Percentiles rank a stretch among this genome's conserved stretches.
Conservation (phyloP, 2,329 filamentous ascomycete genomes). For the Hortaea sp. region DNA sequence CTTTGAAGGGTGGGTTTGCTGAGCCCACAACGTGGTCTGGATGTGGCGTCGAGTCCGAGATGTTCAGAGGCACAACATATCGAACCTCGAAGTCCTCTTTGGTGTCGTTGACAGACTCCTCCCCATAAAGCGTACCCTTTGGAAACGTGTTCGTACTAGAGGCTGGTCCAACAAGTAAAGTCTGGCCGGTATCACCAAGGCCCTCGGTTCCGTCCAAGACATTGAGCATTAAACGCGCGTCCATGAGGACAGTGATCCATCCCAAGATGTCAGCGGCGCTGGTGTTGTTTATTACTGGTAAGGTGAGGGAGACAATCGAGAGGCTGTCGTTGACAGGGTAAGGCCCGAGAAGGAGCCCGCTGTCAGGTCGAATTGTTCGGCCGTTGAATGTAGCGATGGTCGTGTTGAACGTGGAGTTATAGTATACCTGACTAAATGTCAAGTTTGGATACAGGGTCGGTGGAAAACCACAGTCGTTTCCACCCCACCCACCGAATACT, state of each 20-base stretch:
- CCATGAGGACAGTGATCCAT: conserved; percentile 72
- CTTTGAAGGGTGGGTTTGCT: conserved; percentile 45
- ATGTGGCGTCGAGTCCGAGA: conserved; percentile 18
- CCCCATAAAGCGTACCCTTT: conserved; percentile 22
- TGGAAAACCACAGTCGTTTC: conserved; percentile 54
- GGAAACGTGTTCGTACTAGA: conserved; percentile 51
- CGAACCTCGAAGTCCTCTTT: conserved; percentile 14
- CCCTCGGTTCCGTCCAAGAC: conserved; percentile 58
- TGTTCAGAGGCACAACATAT: conserved; percentile 20
- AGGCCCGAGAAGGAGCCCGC: conserved; percentile 66
- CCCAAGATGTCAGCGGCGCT: conserved; percentile 57
- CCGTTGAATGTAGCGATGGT: conserved; percentile 34
- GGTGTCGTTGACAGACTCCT: conserved; percentile 16
- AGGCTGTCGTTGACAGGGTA: conserved; percentile 61
- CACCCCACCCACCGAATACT: conserved; percentile 51
- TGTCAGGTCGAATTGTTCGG: conserved; percentile 30
- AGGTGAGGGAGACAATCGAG: conserved; percentile 68
- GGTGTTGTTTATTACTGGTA: conserved; percentile 64
- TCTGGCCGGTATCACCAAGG: conserved; percentile 57
- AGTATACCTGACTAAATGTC: conserved; percentile 42
- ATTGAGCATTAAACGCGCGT: conserved; percentile 53
- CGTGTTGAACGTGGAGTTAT: conserved; percentile 26
- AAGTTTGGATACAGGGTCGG: conserved; percentile 67
- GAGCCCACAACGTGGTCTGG: conserved; percentile 23
- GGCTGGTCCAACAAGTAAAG: conserved; percentile 60